phyloP scores from a whole-genome alignment of 768 basidiomycete genomes.

The Daedaleopsis nitida region DNA sequence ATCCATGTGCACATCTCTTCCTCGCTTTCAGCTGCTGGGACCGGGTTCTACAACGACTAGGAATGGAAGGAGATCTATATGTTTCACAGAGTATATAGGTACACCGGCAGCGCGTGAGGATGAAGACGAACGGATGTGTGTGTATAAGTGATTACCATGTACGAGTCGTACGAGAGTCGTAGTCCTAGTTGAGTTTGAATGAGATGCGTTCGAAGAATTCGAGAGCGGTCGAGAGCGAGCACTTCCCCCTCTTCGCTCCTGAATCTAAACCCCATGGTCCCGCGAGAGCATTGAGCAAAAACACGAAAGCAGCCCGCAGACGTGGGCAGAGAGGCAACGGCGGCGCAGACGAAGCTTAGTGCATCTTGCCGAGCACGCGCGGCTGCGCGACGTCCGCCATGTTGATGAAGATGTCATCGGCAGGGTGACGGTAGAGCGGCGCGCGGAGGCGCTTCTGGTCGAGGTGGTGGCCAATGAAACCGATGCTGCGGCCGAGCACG shows the following conservation, averaged over 20 bases:
- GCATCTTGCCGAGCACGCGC: constrained; percentile 61
- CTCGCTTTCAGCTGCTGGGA: no score
- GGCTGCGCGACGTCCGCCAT: constrained; percentile 86
- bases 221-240: constrained; percentile 2
- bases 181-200: not conserved
- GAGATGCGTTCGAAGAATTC: no score
- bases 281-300: not conserved
- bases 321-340: not conserved
- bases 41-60: no score
- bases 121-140: not conserved
- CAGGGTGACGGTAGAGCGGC: constrained; percentile 92
- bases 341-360: constrained; percentile 11
- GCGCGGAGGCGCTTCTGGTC: constrained; percentile 96
- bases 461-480: constrained; percentile 94
- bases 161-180: not conserved
- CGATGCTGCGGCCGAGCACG: constrained; percentile 96
- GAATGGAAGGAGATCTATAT: not conserved
- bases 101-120: not conserved
- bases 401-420: constrained; percentile 95
- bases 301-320: not conserved
- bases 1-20: no score
- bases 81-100: not conserved
- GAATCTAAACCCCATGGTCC: not conserved
- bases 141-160: not conserved
- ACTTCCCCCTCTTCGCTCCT: not conserved